These are phyloP conservation scores for Secale cereale DNA, from an alignment of 176 grass and related monocot genomes.

Conservation along the genomic window DNA sequence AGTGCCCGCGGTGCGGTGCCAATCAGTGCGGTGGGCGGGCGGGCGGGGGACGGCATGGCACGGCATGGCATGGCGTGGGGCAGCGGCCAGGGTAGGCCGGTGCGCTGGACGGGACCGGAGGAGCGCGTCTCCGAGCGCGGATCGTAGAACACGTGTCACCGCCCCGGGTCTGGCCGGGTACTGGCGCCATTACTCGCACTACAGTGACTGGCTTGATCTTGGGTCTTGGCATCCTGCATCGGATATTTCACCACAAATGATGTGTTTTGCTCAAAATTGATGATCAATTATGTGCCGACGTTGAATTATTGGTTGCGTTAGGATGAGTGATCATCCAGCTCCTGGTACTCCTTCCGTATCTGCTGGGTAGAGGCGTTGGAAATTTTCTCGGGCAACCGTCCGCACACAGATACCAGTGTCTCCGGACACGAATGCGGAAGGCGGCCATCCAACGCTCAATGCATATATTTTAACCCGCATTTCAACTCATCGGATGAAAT, in stretches of 20 bases:
- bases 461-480: too few relatives aligned
- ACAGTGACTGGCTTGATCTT: background rate
- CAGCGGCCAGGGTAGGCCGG: background rate
- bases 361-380: too few relatives aligned
- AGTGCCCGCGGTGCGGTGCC: background rate
- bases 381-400: too few relatives aligned
- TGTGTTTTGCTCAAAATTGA: background rate
- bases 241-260: background rate
- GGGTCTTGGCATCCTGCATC: background rate
- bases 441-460: too few relatives aligned
- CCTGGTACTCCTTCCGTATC: too few relatives aligned
- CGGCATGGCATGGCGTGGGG: background rate
- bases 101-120: background rate
- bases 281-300: background rate
- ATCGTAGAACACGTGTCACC: background rate
- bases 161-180: background rate
- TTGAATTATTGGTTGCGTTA: too few relatives aligned
- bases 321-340: too few relatives aligned
- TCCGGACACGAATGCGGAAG: too few relatives aligned
- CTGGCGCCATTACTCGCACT: background rate
- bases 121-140: background rate
- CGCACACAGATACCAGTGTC: too few relatives aligned
- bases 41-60: slow-evolving; percentile 3
- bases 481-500: too few relatives aligned
- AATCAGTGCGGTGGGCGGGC: background rate